Conservation (phyloP, 179 eudicot species). For the Corrigiola litoralis region DNA sequence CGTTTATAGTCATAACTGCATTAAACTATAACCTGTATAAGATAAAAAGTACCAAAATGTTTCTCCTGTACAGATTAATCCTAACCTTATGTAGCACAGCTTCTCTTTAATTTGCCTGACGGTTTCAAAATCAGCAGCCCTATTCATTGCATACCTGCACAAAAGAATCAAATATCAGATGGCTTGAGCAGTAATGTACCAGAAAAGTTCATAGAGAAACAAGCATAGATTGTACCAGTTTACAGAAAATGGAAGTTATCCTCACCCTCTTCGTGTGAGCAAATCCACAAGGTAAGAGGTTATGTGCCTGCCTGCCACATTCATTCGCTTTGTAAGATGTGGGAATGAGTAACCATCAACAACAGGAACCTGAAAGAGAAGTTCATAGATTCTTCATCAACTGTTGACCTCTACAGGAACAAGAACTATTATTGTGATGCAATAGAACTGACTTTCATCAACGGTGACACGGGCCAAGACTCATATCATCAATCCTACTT, state of each 20-base stretch:
- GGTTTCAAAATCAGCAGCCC: constrained; percentile 90
- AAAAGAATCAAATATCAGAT: constrained; percentile 17
- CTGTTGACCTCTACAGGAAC: neutral
- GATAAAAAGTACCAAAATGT: neutral
- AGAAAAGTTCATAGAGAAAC: constrained; percentile 7
- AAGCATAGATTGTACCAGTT: constrained; percentile 11
- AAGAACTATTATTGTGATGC: neutral
- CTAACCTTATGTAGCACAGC: constrained; percentile 90
- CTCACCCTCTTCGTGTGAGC: constrained; percentile 93
- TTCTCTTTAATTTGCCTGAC: constrained; percentile 96
- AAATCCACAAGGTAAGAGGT: constrained; percentile 94
- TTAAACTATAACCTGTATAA: constrained; percentile 8
- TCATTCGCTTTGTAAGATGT: constrained; percentile 98
- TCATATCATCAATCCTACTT: neutral
- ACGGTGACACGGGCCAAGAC: too few relatives aligned
- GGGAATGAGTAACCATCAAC: constrained; percentile 99
- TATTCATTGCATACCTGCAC: constrained; percentile 91
- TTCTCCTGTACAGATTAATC: neutral
- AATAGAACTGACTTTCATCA: too few relatives aligned
- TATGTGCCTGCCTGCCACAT: constrained; percentile 95
- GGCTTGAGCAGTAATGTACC: neutral
- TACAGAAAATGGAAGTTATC: constrained; percentile 21
- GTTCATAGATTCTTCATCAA: neutral
- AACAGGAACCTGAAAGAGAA: constrained; percentile 76
- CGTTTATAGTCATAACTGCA: constrained; percentile 98